Percentiles rank a stretch among this genome's conserved stretches.
These are phyloP conservation scores for Trichomonascaceae sp. DNA, from an alignment of 1,139 yeast species.

Conservation along the genomic window DNA sequence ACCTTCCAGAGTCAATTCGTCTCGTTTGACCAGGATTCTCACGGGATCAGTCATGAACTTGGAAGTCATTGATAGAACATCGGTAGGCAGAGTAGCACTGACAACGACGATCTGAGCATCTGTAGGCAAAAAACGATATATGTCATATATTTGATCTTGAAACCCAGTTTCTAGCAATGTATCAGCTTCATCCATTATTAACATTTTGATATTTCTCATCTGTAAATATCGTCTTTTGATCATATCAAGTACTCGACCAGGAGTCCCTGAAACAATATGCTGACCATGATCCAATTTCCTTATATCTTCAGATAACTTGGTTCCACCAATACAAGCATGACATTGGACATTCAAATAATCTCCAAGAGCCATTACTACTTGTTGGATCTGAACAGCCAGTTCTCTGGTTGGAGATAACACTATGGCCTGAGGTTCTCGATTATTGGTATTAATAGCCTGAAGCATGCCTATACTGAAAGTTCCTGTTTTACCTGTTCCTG, in stretches of 20 bases:
- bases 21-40: conserved; percentile 82
- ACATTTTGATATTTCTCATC: conserved; percentile 69
- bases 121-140: conserved; percentile 72
- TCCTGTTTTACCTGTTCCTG: conserved; percentile 98
- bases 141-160: conserved; percentile 86
- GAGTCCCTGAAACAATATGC: conserved; percentile 95
- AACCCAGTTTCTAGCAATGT: conserved; percentile 86
- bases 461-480: conserved; percentile 91
- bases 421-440: conserved; percentile 57
- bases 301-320: conserved; percentile 72
- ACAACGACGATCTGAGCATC: conserved; percentile 88
- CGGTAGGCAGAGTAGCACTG: conserved; percentile 84
- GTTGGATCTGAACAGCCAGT: conserved; percentile 81
- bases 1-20: conserved; percentile 83
- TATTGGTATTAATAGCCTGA: conserved; percentile 64
- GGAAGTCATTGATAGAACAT: conserved; percentile 77
- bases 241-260: conserved; percentile 89
- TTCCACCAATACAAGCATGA: conserved; percentile 93
- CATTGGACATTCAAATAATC: conserved; percentile 75
- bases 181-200: conserved; percentile 92
- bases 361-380: conserved; percentile 77
- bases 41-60: conserved; percentile 90
- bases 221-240: conserved; percentile 65
- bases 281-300: conserved; percentile 69
- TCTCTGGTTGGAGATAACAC: conserved; percentile 96